Percentiles rank a stretch among this genome's conserved stretches.
Conservation (phyloP, 2,329 filamentous ascomycete genomes). For the Penicillium sp. region DNA sequence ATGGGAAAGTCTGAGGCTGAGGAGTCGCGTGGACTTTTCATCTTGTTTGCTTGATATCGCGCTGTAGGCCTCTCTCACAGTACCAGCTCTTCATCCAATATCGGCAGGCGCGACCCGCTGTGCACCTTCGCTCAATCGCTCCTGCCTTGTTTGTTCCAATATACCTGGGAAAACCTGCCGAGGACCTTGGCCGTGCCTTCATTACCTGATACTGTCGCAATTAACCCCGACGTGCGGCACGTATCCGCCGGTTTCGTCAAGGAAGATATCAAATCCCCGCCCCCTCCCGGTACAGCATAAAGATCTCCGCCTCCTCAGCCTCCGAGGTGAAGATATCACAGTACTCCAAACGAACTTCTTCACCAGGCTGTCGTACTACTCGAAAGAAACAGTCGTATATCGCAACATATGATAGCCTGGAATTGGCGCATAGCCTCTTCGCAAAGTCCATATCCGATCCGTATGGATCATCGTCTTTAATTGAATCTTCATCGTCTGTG, state of each 20-base stretch:
- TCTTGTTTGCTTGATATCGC: too few relatives aligned
- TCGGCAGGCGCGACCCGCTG: background rate
- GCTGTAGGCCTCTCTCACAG: too few relatives aligned
- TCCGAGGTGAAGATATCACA: background rate
- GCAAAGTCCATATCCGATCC: background rate
- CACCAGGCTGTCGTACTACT: background rate
- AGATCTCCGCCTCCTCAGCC: slow-evolving; percentile 3
- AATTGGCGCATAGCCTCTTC: background rate
- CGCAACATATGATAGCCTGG: background rate
- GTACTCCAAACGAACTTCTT: background rate
- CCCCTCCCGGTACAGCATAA: background rate
- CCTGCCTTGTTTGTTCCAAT: too few relatives aligned
- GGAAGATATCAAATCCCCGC: background rate
- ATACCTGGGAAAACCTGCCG: too few relatives aligned
- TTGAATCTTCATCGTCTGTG: background rate
- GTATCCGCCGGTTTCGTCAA: too few relatives aligned
- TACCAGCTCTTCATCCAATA: too few relatives aligned
- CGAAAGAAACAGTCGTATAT: background rate
- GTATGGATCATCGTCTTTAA: background rate
- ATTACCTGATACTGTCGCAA: background rate
- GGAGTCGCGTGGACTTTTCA: too few relatives aligned
- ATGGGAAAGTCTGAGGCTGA: too few relatives aligned
- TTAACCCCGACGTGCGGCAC: too few relatives aligned
- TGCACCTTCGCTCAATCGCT: too few relatives aligned
- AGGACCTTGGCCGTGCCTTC: background rate